Base-by-base conservation (phyloP, 805 yeast species). In the Peterozyma toletana region DNA sequence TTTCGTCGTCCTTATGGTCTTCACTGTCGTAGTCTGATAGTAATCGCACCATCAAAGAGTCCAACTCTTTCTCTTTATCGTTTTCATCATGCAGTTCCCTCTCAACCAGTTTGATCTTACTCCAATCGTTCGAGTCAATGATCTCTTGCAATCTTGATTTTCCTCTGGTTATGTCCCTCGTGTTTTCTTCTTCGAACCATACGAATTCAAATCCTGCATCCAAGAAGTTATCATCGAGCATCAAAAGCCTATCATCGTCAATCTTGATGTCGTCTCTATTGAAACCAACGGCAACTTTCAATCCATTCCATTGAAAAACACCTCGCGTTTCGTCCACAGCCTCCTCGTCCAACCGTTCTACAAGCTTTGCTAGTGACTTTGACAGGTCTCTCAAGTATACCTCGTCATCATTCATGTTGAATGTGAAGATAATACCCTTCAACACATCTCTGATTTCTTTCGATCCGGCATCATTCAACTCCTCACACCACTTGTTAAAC, bases 71-170 rank as follows among this genome's bases (percentile, higher is more conserved):
- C 15, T n/a, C 10, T 36, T 3, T 41, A 34, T 3, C 11, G 15
- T n/a, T 5, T 18, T 7, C 21, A 9, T 30, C 35, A 11, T n/a
- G 13, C 13, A 13, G 39, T 11, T 3, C 14, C 4, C 14, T 16
- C 27, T 46, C 43, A 29, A 30, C 33, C 18, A 17, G 15, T 3
- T 57, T 57, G 38, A 56, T 44, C 33, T 53, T 54, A 15, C 51
- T 51, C 80, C 80, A 75, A 31, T 67, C 71, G 44, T 68, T 71
- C 3, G 67, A 58, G 31, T 71, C 65, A 9, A 75, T 44, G 1
- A 71, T 47, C 44, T 73, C 77, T 11, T 46, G 44, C 2, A 75
- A 42, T 39, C 78, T 46, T 40, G 61, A 66, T 39, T 53, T 59
- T 0, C 78, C 78, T 53, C 41, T 38, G 64, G 48, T 68, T 69